phyloP scores from a whole-genome alignment of 2,329 filamentous ascomycete genomes.

The Colletotrichum tofieldiae region DNA sequence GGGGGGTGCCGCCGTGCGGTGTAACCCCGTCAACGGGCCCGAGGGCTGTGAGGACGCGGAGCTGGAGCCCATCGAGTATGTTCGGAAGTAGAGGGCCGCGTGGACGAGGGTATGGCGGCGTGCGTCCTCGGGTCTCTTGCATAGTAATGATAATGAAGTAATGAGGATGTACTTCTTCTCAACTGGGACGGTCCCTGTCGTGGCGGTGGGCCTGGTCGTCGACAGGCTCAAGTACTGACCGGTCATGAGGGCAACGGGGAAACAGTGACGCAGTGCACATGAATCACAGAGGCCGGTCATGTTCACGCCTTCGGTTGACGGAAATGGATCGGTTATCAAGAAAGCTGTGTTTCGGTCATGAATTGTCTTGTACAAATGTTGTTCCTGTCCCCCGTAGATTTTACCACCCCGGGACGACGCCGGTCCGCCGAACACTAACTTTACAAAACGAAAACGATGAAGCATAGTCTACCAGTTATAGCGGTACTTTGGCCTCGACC shows the following conservation, averaged over 20 bases:
- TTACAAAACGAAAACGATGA: no score
- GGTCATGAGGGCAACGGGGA: neutral
- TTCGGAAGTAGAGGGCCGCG: slow-evolving; percentile 32
- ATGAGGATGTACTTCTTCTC: neutral
- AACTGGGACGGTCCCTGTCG: neutral
- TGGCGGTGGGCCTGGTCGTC: neutral
- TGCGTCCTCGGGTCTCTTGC: neutral
- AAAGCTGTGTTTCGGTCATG: neutral
- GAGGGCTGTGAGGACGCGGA: slow-evolving; percentile 43
- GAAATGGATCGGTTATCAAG: neutral
- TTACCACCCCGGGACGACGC: neutral
- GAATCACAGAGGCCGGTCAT: neutral
- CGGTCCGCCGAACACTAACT: no score
- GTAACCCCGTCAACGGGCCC: slow-evolving; percentile 51
- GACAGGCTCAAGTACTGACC: no score
- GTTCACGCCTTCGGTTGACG: fast-evolving
- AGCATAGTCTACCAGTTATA: no score
- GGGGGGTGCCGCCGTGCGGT: slow-evolving; percentile 47
- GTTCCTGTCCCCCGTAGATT: neutral
- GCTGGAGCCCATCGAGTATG: slow-evolving; percentile 46
- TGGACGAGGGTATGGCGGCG: neutral
- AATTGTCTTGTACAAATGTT: neutral
- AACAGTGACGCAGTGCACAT: neutral
- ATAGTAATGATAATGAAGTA: slow-evolving; percentile 6
- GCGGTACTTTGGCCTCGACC: no score